Conservation (phyloP, 2,329 filamentous ascomycete species). For the Nannizziopsis barbatae region DNA sequence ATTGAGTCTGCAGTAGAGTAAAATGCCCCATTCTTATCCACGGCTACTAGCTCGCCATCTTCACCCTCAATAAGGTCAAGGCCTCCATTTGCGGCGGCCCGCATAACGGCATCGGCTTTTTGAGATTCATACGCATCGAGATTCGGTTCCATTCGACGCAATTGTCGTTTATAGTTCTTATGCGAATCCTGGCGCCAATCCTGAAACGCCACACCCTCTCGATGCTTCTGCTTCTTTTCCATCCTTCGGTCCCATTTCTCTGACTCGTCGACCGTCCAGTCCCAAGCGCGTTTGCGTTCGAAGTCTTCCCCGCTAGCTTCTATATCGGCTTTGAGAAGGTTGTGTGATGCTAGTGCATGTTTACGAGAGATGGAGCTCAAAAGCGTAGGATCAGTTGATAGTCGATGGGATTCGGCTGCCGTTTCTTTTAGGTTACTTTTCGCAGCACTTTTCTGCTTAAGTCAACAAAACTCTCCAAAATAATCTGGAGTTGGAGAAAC, state of each 20-base stretch:
- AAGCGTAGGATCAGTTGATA: conserved; percentile 64
- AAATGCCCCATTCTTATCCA: conserved; percentile 82
- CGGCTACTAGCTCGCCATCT: conserved; percentile 82
- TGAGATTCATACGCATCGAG: conserved; percentile 76
- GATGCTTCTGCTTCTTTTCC: conserved; percentile 69
- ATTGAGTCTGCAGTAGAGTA: conserved; percentile 80
- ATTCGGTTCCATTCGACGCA: conserved; percentile 64
- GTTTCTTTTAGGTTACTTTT: conserved; percentile 67
- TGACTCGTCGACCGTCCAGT: conserved; percentile 92
- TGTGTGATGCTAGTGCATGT: conserved; percentile 79
- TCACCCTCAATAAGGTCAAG: conserved; percentile 94
- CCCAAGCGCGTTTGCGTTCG: conserved; percentile 95
- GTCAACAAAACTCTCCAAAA: background rate
- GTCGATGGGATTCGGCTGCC: conserved; percentile 67
- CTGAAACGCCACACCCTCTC: conserved; percentile 78
- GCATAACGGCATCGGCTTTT: conserved; percentile 74
- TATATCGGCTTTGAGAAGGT: conserved; percentile 82
- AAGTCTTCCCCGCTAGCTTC: conserved; percentile 82
- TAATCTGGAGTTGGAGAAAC: conserved; percentile 14
- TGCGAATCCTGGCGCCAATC: conserved; percentile 79
- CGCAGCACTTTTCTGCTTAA: conserved; percentile 30
- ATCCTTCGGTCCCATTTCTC: conserved; percentile 88
- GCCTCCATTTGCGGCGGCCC: conserved; percentile 70
- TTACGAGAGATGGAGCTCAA: conserved; percentile 71
- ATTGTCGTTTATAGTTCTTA: conserved; percentile 88